phyloP scores from a whole-genome alignment of 768 basidiomycete species.

The Naganishia randhawae region DNA sequence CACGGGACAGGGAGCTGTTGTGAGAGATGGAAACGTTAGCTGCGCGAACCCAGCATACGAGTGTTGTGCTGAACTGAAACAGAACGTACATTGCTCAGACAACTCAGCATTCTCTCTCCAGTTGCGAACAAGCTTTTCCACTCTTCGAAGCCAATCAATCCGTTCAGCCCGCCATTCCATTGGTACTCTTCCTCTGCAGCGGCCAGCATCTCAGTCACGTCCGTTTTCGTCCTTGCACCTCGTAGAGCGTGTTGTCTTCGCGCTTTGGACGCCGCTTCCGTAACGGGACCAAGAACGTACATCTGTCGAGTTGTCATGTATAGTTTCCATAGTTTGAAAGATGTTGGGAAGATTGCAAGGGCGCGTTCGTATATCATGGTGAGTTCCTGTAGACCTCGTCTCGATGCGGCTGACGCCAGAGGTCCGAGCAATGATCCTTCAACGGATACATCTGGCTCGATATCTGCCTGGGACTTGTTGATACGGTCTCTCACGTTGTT shows the following conservation, averaged over 20 bases:
- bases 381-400: constrained; percentile 74
- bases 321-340: constrained; percentile 93
- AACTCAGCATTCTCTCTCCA: constrained; percentile 90
- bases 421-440: constrained; percentile 65
- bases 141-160: constrained; percentile 89
- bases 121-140: constrained; percentile 84
- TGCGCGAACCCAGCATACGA: not conserved
- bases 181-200: constrained; percentile 74
- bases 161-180: constrained; percentile 83
- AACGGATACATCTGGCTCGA: constrained; percentile 49
- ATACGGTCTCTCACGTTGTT: constrained; percentile 67
- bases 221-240: constrained; percentile 82
- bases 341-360: constrained; percentile 75
- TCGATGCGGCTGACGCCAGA: constrained; percentile 66
- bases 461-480: constrained; percentile 45
- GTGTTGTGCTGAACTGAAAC: not conserved
- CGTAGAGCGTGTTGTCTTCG: constrained; percentile 61
- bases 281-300: constrained; percentile 69
- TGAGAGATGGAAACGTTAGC: not conserved
- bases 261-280: constrained; percentile 52
- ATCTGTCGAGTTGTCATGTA: constrained; percentile 79
- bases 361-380: constrained; percentile 94
- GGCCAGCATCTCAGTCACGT: constrained; percentile 82
- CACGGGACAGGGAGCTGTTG: constrained; percentile 83
- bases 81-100: constrained; percentile 74